A percentile compares a stretch with the other conserved stretches of the same genome.
Conservation (phyloP, 805 yeast species). For the Saccharomyces paradoxus region DNA sequence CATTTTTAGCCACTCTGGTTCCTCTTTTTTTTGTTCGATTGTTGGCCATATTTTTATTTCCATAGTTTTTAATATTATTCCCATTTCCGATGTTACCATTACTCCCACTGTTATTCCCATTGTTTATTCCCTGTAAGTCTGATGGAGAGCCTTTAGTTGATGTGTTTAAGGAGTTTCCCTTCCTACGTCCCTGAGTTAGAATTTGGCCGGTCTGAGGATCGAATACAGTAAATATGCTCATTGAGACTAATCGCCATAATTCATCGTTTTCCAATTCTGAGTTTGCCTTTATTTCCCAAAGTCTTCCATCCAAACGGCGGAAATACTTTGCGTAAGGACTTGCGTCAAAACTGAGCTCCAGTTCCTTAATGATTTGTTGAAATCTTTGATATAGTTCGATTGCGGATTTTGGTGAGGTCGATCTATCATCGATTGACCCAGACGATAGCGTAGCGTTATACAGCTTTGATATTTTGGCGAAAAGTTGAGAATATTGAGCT, state of each 20-base stretch:
- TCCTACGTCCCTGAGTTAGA: slow-evolving; percentile 17
- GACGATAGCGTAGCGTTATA: slow-evolving; percentile 23
- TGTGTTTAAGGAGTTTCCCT: slow-evolving; percentile 12
- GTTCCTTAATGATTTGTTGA: slow-evolving; percentile 29
- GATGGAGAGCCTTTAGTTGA: slow-evolving; percentile 21
- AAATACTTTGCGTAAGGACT: slow-evolving; percentile 28
- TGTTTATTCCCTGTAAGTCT: slow-evolving; percentile 3
- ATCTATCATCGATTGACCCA: slow-evolving; percentile 22
- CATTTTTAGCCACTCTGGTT: slow-evolving; percentile 1
- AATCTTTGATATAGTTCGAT: slow-evolving; percentile 30
- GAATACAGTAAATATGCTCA: slow-evolving; percentile 20
- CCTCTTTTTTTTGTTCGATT: neutral
- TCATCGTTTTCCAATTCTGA: slow-evolving; percentile 20
- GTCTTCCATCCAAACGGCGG: slow-evolving; percentile 18
- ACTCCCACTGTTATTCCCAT: slow-evolving; percentile 1
- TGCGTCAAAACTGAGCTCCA: slow-evolving; percentile 24
- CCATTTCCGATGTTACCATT: neutral
- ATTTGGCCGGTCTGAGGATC: slow-evolving; percentile 24
- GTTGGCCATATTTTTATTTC: neutral
- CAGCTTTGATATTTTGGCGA: slow-evolving; percentile 22
- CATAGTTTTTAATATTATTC: neutral
- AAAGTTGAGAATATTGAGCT: slow-evolving; percentile 15
- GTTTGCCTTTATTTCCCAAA: slow-evolving; percentile 27
- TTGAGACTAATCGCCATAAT: slow-evolving; percentile 24
- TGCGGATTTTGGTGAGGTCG: slow-evolving; percentile 28